These are phyloP conservation scores for Coniosporium tulheliwenetii DNA, from an alignment of 2,329 filamentous ascomycete species.

Conservation along the genomic window DNA sequence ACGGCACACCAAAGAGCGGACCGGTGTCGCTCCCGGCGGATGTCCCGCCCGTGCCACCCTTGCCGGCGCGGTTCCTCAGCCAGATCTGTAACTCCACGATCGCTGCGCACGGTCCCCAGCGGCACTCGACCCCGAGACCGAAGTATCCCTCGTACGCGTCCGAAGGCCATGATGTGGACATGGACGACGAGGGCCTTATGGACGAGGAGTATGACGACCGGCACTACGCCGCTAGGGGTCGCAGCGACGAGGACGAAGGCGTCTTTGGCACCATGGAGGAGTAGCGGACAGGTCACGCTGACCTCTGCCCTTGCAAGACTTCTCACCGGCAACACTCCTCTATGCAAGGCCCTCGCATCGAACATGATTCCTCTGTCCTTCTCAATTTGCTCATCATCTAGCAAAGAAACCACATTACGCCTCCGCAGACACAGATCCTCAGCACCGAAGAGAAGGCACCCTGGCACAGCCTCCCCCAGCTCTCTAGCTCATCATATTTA, in stretches of 20 bases:
- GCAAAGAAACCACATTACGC: slow-evolving; percentile 1
- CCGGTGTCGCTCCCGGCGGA: slow-evolving; percentile 50
- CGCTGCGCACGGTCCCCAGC: background rate
- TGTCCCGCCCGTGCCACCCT: slow-evolving; percentile 72
- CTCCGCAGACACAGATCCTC: slow-evolving; percentile 16
- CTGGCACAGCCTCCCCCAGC: slow-evolving; percentile 4
- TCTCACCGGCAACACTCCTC: background rate
- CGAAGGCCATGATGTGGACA: slow-evolving; percentile 21
- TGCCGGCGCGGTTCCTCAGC: slow-evolving; percentile 65
- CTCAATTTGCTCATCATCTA: background rate
- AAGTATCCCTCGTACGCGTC: background rate
- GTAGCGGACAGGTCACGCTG: slow-evolving; percentile 24
- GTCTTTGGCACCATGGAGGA: slow-evolving; percentile 97
- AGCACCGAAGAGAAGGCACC: slow-evolving; percentile 27
- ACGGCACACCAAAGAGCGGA: slow-evolving; percentile 59
- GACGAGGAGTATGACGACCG: slow-evolving; percentile 51
- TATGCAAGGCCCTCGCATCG: slow-evolving; percentile 1
- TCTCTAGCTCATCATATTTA: background rate
- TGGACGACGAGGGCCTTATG: slow-evolving; percentile 42
- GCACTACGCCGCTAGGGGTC: slow-evolving; percentile 30
- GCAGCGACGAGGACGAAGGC: slow-evolving; percentile 81
- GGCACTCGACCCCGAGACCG: background rate
- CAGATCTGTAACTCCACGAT: slow-evolving; percentile 16
- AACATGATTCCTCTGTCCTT: slow-evolving; percentile 1
- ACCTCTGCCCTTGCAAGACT: background rate